Evolutionary conservation across 305 asterid genomes (phyloP).

Genomic region (Fraxinus dipetala): DNA sequence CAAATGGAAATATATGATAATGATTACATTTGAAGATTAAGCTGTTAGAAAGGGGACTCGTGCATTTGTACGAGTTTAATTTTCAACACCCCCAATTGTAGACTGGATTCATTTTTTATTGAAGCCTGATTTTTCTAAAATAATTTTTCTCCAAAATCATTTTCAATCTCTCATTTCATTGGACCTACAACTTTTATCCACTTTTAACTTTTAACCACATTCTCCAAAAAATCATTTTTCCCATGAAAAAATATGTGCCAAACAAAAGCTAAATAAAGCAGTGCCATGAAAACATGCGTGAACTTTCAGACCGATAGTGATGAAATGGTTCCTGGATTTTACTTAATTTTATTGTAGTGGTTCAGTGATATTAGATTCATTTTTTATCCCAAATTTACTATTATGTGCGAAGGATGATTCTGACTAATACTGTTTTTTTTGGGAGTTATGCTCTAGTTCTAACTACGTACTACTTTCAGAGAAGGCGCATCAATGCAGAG

Average conservation of each 20-base stretch:
- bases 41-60: neutral
- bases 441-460: neutral
- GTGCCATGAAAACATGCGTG: neutral
- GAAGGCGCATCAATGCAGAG: slow-evolving; percentile 46
- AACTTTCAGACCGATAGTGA: slow-evolving; percentile 10
- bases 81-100: neutral
- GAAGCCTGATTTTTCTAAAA: neutral
- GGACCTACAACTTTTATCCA: neutral
- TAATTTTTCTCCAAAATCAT: neutral
- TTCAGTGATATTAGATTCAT: no score
- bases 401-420: neutral
- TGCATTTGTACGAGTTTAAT: neutral
- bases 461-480: slow-evolving; percentile 38
- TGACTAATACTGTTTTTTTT: neutral
- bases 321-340: slow-evolving; percentile 15
- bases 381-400: neutral
- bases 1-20: neutral
- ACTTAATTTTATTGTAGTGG: neutral
- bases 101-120: neutral
- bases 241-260: neutral
- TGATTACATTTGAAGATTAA: neutral
- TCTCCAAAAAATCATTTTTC: neutral
- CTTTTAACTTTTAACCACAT: neutral
- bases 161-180: neutral
- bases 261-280: neutral